Evolutionary conservation across 2,329 filamentous ascomycete genomes (phyloP).

Genomic region (Cadophora sp.): DNA sequence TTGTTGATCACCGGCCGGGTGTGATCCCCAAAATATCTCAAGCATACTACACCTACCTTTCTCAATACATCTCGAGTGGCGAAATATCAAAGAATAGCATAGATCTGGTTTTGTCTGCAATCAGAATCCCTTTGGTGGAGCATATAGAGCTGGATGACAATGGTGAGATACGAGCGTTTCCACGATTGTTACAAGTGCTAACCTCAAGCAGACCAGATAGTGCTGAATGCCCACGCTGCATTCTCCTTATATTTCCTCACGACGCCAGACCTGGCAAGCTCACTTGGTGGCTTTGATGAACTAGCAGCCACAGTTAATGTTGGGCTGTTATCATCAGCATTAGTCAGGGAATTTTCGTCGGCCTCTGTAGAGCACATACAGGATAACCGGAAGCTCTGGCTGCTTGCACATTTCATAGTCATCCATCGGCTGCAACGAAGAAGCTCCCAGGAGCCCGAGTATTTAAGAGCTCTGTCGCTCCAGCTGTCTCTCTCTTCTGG

Average conservation of each 20-base stretch:
- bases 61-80: conserved; percentile 32
- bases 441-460: conserved; percentile 48
- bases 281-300: conserved; percentile 36
- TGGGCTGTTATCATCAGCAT: conserved; percentile 38
- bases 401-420: conserved; percentile 71
- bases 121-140: conserved; percentile 37
- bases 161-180: conserved; percentile 25
- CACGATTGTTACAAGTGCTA: conserved; percentile 17
- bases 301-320: conserved; percentile 40
- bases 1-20: conserved; percentile 34
- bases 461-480: conserved; percentile 59
- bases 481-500: conserved; percentile 59
- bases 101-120: conserved; percentile 34
- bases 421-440: conserved; percentile 53
- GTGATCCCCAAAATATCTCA: conserved; percentile 39
- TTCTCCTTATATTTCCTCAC: conserved; percentile 44
- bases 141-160: conserved; percentile 22
- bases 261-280: conserved; percentile 39
- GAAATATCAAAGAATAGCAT: conserved; percentile 24
- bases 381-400: conserved; percentile 59
- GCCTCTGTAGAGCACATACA: conserved; percentile 35
- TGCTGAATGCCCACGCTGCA: conserved; percentile 38
- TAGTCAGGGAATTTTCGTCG: conserved; percentile 37
- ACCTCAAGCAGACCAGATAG: conserved; percentile 30
- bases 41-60: conserved; percentile 43